Conservation (phyloP, 306 rosid species). For the Hippophae gyantsensis region DNA sequence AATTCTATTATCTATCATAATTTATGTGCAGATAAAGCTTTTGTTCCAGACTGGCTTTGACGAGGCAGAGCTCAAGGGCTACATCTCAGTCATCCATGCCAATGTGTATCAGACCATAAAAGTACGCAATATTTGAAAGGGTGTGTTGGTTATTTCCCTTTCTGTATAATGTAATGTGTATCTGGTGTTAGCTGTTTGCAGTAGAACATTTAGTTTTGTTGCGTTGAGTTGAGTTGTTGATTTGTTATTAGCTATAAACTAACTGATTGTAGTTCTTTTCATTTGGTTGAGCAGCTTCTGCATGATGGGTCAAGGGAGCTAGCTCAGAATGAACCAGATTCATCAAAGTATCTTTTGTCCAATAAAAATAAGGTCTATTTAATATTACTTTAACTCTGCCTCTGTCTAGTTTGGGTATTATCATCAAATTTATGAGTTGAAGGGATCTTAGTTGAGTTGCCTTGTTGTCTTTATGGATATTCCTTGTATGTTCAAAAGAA, state of each 20-base stretch:
- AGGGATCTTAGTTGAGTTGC: slow-evolving; percentile 7
- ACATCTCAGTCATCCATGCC: slow-evolving; percentile 89
- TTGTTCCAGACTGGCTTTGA: slow-evolving; percentile 96
- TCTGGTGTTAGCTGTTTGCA: slow-evolving; percentile 28
- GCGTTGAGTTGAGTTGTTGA: slow-evolving; percentile 21
- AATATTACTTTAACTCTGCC: slow-evolving; percentile 1
- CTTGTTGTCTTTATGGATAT: not conserved
- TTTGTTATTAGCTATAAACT: slow-evolving; percentile 3
- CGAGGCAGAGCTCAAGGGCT: slow-evolving; percentile 88
- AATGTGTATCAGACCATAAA: slow-evolving; percentile 99
- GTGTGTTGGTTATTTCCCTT: slow-evolving; percentile 96
- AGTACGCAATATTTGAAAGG: slow-evolving; percentile 99
- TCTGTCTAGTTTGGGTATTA: not conserved
- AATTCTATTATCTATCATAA: slow-evolving; percentile 3
- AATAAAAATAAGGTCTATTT: slow-evolving; percentile 65
- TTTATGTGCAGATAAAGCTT: slow-evolving; percentile 67
- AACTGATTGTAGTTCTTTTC: slow-evolving; percentile 18
- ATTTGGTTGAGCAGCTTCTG: slow-evolving; percentile 51
- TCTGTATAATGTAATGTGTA: slow-evolving; percentile 37
- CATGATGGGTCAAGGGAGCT: slow-evolving; percentile 90
- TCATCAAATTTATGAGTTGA: not conserved
- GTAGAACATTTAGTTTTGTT: slow-evolving; percentile 16
- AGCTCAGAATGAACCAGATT: slow-evolving; percentile 58
- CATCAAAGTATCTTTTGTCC: slow-evolving; percentile 51
- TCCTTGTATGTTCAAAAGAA: slow-evolving; percentile 7